phyloP scores from a whole-genome alignment of 1,284 basidiomycete species.

The Leucoagaricus sp. region DNA sequence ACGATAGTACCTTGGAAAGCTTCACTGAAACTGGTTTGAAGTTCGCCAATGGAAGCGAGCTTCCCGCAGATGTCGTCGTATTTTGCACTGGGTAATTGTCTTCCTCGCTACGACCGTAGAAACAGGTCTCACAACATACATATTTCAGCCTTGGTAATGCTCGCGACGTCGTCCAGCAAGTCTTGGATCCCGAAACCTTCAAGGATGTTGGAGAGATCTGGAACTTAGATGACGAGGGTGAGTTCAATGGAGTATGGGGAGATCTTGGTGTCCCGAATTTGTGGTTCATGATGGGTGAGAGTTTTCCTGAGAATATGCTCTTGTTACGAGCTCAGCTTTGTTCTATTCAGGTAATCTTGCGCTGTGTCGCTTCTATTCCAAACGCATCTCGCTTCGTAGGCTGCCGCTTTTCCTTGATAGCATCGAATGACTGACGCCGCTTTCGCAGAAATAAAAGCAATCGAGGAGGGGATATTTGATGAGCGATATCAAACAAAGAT shows the following conservation, averaged over 20 bases:
- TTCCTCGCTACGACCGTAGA: background rate
- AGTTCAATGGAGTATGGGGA: conserved; percentile 52
- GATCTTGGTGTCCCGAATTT: conserved; percentile 51
- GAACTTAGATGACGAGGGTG: conserved; percentile 59
- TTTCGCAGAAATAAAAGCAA: conserved; percentile 57
- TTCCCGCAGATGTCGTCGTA: conserved; percentile 73
- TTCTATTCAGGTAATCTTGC: conserved; percentile 48
- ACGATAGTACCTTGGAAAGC: conserved; percentile 50
- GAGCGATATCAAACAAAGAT: conserved; percentile 32
- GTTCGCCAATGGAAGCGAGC: conserved; percentile 66
- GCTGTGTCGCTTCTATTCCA: conserved; percentile 56
- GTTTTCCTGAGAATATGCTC: background rate
- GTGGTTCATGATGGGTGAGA: conserved; percentile 59
- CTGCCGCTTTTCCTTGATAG: conserved; percentile 16
- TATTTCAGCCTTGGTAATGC: conserved; percentile 41
- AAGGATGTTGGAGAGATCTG: conserved; percentile 51
- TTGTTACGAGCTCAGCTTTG: background rate
- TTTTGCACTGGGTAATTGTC: conserved; percentile 60
- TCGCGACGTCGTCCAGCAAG: conserved; percentile 34
- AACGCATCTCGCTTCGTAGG: conserved; percentile 59
- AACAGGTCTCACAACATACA: background rate
- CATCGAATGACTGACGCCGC: background rate
- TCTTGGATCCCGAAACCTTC: conserved; percentile 43
- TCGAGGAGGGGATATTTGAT: conserved; percentile 53
- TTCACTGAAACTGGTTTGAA: conserved; percentile 58